Percentiles rank a stretch among this genome's conserved stretches.
These are phyloP conservation scores for Metarhizium humberi DNA, from an alignment of 2,329 filamentous ascomycete species.

Conservation along the genomic window DNA sequence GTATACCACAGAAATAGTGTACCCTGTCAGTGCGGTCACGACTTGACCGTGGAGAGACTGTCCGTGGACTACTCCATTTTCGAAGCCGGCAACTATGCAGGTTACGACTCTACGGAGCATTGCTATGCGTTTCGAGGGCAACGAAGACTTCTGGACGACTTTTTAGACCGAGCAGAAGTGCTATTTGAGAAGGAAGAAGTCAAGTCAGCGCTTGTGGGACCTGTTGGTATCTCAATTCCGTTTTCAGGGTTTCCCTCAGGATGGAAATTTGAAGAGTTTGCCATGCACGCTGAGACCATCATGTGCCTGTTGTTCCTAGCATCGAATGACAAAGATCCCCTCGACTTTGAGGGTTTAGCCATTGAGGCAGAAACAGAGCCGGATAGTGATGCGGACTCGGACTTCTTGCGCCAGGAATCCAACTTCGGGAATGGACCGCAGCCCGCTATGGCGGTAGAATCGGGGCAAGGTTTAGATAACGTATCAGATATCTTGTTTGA, in stretches of 20 bases:
- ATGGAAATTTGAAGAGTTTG: conserved; percentile 3
- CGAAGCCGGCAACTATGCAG: conserved; percentile 4
- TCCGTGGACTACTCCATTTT: not conserved
- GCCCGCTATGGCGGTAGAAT: not conserved
- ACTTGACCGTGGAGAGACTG: not conserved
- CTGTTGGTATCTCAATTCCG: not conserved
- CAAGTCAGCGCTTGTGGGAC: not conserved
- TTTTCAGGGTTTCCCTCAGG: not conserved
- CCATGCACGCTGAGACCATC: not conserved
- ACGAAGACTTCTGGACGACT: conserved; percentile 3
- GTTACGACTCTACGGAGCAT: not conserved
- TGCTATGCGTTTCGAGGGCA: conserved; percentile 10
- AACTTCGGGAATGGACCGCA: not conserved
- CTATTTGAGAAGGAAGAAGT: not conserved
- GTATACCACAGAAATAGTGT: not conserved
- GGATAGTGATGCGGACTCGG: not conserved
- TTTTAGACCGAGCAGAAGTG: not conserved
- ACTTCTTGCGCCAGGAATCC: not conserved
- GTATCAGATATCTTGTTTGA: not conserved
- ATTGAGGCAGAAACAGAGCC: not conserved
- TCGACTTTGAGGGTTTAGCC: not conserved
- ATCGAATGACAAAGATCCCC: not conserved
- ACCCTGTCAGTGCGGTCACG: not conserved
- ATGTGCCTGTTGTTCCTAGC: not conserved
- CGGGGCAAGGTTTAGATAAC: not conserved